Evolutionary conservation across 495 filamentous ascomycete genomes (phyloP), one percentile per base, ranked within the genome.

Genomic region (Hapsidospora chrysogenum): DNA sequence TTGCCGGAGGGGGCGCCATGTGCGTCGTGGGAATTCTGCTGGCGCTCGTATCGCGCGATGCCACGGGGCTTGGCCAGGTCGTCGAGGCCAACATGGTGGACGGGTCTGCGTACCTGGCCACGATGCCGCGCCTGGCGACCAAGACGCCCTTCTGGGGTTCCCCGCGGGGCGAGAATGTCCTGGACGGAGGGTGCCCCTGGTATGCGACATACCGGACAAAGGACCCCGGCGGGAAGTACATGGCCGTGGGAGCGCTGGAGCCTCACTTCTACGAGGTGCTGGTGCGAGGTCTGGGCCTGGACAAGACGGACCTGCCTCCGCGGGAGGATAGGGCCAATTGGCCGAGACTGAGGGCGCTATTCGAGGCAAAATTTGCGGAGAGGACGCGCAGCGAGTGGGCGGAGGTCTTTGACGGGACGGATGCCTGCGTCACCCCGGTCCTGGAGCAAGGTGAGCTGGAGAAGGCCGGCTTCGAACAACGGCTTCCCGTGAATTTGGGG

Each of bases 51-150:
- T 63, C 45, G 26, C 55, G 64, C 33, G 65, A 57, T 49, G 64
- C 43, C 19, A 76, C 58, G 0, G 85, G 85, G 0, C 59, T 61
- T 10, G 87, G 85, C 0, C 85, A 93, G 56, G 70, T 94, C 2
- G 85, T 96, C 0, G 85, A 94, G 54, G 82, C 78, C 3, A 94
- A 92, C 55, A 96, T 96, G 86, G 86, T 94, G 4, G 87, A 96
- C 54, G 87, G 87, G 0, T 68, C 69, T 15, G 68, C 72, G 5
- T 85, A 84, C 47, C 52, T 96, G 9, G 77, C 76, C 1, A 76
- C 74, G 0, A 85, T 86, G 53, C 72, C 78, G 25, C 58, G 87
- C 35, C 63, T 89, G 18, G 55, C 55, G 29, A 53, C 57, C 19
- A 71, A 78, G 37, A 73, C 52, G 26, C 60, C 68, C 1, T 38